Evolutionary conservation across 75 land plant genomes (phyloP), one percentile per base, ranked within the genome.

Genomic region (Cunninghamia lanceolata): DNA sequence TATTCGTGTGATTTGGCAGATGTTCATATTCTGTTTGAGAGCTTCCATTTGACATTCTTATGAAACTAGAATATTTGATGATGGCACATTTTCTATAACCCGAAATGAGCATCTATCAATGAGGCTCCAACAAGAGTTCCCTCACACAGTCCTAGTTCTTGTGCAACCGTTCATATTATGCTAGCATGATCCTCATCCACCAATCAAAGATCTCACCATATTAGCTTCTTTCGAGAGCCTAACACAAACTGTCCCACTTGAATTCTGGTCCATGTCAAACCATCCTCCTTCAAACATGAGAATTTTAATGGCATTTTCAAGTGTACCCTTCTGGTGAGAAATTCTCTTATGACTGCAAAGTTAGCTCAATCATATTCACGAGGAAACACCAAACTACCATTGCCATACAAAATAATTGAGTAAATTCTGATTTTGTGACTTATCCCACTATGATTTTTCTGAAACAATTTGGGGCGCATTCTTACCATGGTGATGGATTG

Each of bases 31-130:
- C n/a, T n/a, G n/a, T n/a, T n/a, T n/a, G n/a, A n/a, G n/a, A n/a
- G n/a, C n/a, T n/a, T n/a, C n/a, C n/a, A n/a, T n/a, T n/a, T n/a
- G n/a, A n/a, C n/a, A n/a, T n/a, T n/a, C n/a, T n/a, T n/a, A n/a
- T n/a, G n/a, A n/a, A n/a, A 84, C 79, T 36, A 91, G 50, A 82
- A 88, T 71, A 32, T 88, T 88, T 86, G 89, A 9, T 28, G 40
- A 40, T 80, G 93, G 92, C 30, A 91, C 86, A 86, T 98, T 94
- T 90, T 98, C 98, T 89, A 98, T 93, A 21, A 95, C 95, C 28
- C 99, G 98, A 39, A 98, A 96, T 98, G 99, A 85, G 99, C 99
- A 93, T 98, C 99, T 83, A 98, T 96, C 47, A 98, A 83, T 21
- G 98, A 92, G 42, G 93, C 91, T 42, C 98, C 99, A 54, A 98